phyloP scores from a whole-genome alignment of 768 basidiomycete species.

The Cystobasidium tubakii region DNA sequence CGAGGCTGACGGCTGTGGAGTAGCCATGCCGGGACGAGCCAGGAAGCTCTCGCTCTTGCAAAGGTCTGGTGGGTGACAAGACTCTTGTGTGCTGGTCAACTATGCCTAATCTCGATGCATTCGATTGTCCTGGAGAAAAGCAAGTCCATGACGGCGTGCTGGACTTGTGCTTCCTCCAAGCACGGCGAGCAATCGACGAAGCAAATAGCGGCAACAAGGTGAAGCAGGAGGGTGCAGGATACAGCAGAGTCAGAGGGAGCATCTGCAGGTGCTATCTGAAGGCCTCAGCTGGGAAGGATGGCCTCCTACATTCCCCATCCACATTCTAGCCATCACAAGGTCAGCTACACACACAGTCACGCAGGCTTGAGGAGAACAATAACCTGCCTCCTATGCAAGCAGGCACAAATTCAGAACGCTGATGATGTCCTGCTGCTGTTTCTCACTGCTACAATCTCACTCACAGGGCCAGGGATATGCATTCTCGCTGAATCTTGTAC shows the following conservation, averaged over 20 bases:
- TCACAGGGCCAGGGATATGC: conserved; percentile 10
- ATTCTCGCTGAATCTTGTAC: conserved; percentile 29
- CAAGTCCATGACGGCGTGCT: neutral
- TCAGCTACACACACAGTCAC: neutral
- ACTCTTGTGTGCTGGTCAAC: neutral
- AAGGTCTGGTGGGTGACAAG: neutral
- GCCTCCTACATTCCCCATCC: neutral
- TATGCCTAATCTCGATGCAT: neutral
- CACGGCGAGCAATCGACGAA: conserved; percentile 7
- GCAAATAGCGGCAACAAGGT: neutral
- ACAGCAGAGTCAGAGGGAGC: neutral
- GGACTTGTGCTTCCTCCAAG: neutral
- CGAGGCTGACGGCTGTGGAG: neutral
- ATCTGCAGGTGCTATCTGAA: neutral
- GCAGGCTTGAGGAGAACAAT: neutral
- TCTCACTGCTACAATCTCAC: neutral
- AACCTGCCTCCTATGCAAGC: too few relatives aligned
- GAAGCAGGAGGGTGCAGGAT: neutral
- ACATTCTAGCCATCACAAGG: conserved; percentile 11
- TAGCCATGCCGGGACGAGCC: neutral
- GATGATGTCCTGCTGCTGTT: too few relatives aligned
- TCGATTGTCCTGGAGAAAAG: neutral
- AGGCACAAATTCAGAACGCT: too few relatives aligned
- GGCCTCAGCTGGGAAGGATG: neutral
- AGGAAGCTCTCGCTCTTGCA: too few relatives aligned